phyloP scores from a whole-genome alignment of 768 basidiomycete species.

The Tulasnella sp. region DNA sequence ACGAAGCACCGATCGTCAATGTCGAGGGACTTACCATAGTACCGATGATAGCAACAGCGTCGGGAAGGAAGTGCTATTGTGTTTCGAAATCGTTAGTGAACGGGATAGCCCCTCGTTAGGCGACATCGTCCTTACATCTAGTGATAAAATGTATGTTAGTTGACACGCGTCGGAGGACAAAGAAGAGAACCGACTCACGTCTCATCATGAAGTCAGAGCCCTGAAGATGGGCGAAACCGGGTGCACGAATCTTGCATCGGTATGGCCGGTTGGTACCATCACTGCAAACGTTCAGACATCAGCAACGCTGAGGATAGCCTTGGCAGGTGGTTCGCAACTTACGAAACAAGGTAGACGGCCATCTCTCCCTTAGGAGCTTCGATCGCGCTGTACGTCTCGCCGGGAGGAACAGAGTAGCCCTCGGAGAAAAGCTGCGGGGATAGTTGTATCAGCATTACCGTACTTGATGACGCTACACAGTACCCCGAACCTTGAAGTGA shows the following conservation, averaged over 20 bases:
- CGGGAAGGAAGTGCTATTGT: slow-evolving; percentile 72
- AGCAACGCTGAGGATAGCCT: neutral
- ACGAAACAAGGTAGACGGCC: slow-evolving; percentile 97
- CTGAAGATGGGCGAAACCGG: slow-evolving; percentile 91
- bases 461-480: neutral
- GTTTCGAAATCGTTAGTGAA: neutral
- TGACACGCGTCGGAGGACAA: slow-evolving; percentile 27
- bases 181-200: slow-evolving; percentile 42
- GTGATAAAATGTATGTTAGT: slow-evolving; percentile 8
- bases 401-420: slow-evolving; percentile 89
- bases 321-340: slow-evolving; percentile 24
- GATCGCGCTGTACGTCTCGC: slow-evolving; percentile 91
- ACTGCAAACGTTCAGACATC: slow-evolving; percentile 26
- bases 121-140: neutral
- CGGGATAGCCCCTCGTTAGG: neutral
- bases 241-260: slow-evolving; percentile 92
- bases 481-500: slow-evolving; percentile 73
- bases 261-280: slow-evolving; percentile 96
- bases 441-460: neutral
- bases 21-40: slow-evolving; percentile 66
- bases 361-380: slow-evolving; percentile 99
- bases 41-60: slow-evolving; percentile 94
- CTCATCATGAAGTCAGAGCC: slow-evolving; percentile 98
- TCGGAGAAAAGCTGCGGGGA: slow-evolving; percentile 73
- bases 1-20: slow-evolving; percentile 8